Percentiles rank a stretch among this genome's conserved stretches.
Evolutionary conservation across 768 basidiomycete genomes (phyloP).

Genomic region (Infundibulicybe gibba): DNA sequence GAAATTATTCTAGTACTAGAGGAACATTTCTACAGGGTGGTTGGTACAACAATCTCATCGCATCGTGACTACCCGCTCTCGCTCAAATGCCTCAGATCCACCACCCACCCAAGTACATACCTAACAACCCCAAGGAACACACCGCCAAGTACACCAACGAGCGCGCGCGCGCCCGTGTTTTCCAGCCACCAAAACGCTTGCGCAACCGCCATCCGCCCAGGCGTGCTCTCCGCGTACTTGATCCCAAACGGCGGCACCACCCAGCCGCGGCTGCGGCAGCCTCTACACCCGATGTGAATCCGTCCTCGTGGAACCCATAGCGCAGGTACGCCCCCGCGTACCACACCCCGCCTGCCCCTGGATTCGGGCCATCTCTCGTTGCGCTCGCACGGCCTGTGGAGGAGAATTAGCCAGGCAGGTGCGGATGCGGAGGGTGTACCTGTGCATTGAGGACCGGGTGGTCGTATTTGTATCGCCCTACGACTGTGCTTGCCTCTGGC

Average conservation of each 20-base stretch:
- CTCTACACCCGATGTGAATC: conserved; percentile 48
- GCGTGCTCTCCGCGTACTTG: conserved; percentile 28
- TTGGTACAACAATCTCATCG: no score
- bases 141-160: conserved; percentile 24
- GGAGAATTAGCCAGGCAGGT: not conserved
- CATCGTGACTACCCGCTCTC: no score
- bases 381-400: conserved; percentile 48
- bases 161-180: conserved; percentile 22
- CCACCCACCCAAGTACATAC: no score
- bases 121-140: not conserved
- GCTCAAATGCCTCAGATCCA: no score
- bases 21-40: no score
- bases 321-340: conserved; percentile 71
- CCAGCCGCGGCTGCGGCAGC: conserved; percentile 18
- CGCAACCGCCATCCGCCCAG: conserved; percentile 16
- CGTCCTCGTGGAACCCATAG: conserved; percentile 84
- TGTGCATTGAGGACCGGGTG: conserved; percentile 63
- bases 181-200: conserved; percentile 37
- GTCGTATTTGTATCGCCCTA: conserved; percentile 57
- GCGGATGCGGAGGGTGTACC: conserved; percentile 23
- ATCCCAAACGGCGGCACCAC: conserved; percentile 36
- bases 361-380: conserved; percentile 48
- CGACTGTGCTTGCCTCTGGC: conserved; percentile 39
- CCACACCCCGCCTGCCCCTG: conserved; percentile 61
- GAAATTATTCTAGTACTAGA: no score